These are phyloP conservation scores for Xylaria sp. DNA, from an alignment of 2,329 filamentous ascomycete genomes.

Conservation along the genomic window DNA sequence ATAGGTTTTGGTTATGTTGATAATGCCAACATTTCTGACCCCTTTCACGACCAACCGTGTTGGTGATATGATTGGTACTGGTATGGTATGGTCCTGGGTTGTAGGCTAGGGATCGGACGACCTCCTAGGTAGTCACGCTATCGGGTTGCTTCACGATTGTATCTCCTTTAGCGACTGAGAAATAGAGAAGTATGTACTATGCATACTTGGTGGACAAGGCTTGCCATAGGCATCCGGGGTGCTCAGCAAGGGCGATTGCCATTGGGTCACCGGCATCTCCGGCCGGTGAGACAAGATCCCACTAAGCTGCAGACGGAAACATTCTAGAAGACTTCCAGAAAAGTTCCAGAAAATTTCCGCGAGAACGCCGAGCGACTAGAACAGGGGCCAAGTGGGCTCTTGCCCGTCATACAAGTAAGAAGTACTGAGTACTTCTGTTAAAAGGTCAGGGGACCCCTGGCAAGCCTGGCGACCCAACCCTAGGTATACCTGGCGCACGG, in stretches of 20 bases:
- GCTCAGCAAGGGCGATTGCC: not conserved
- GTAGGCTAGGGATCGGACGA: constrained; percentile 7
- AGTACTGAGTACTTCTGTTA: constrained; percentile 23
- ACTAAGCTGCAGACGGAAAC: constrained; percentile 38
- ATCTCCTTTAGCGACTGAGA: not conserved
- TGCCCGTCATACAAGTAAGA: constrained; percentile 7
- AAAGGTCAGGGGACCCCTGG: constrained; percentile 10
- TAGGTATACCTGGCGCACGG: not conserved
- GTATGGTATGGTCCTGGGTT: not conserved
- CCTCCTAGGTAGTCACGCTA: constrained; percentile 3
- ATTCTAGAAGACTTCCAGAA: constrained; percentile 48
- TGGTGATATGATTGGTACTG: not conserved
- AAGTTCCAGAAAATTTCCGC: constrained; percentile 35
- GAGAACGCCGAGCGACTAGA: constrained; percentile 4
- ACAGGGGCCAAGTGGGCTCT: constrained; percentile 24
- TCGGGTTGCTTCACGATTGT: constrained; percentile 3
- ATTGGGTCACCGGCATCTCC: constrained; percentile 44
- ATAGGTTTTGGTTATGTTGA: constrained; percentile 14
- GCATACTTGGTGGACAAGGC: constrained; percentile 6
- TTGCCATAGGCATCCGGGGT: constrained; percentile 4
- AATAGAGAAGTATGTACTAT: not conserved
- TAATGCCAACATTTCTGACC: not conserved
- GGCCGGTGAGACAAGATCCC: constrained; percentile 34
- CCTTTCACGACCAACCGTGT: not conserved
- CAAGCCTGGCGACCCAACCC: constrained; percentile 11